Conservation (phyloP, 495 filamentous ascomycete species). For the Poronia punctata region DNA sequence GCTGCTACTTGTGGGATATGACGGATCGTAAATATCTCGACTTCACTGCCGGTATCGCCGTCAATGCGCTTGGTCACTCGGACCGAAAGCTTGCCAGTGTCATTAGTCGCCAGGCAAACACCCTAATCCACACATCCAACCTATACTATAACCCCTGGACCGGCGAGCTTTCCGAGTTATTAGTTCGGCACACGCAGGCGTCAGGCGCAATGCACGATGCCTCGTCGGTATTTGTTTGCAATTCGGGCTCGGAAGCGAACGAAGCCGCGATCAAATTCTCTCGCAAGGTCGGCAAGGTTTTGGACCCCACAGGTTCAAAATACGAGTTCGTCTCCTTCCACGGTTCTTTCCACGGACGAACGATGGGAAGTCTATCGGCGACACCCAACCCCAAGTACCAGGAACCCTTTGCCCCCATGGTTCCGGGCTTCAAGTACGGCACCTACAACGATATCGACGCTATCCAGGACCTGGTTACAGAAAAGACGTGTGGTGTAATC, state of each 20-base stretch:
- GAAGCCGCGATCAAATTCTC: constrained; percentile 97
- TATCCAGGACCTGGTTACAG: constrained; percentile 65
- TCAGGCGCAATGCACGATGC: constrained; percentile 77
- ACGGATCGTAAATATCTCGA: constrained; percentile 87
- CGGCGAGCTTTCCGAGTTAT: constrained; percentile 72
- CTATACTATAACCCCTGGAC: constrained; percentile 96
- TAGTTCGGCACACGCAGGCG: constrained; percentile 68
- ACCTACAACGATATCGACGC: constrained; percentile 72
- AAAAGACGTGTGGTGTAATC: constrained; percentile 88
- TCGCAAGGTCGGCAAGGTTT: constrained; percentile 74
- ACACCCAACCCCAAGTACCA: constrained; percentile 99
- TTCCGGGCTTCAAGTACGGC: constrained; percentile 86
- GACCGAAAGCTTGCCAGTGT: constrained; percentile 60
- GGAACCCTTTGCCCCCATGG: constrained; percentile 86
- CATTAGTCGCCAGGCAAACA: constrained; percentile 71
- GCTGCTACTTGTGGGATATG: constrained; percentile 82
- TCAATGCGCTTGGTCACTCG: constrained; percentile 85
- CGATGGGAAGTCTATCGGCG: constrained; percentile 85
- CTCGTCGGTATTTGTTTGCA: constrained; percentile 83
- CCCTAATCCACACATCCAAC: constrained; percentile 84
- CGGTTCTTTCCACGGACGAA: constrained; percentile 90
- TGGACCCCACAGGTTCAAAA: constrained; percentile 66
- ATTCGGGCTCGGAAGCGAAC: constrained; percentile 91
- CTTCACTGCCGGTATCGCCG: constrained; percentile 92
- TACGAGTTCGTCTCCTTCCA: constrained; percentile 82